phyloP scores from a whole-genome alignment of 192 early-diverging fungal genomes.

The Gaertneriomyces sp. region DNA sequence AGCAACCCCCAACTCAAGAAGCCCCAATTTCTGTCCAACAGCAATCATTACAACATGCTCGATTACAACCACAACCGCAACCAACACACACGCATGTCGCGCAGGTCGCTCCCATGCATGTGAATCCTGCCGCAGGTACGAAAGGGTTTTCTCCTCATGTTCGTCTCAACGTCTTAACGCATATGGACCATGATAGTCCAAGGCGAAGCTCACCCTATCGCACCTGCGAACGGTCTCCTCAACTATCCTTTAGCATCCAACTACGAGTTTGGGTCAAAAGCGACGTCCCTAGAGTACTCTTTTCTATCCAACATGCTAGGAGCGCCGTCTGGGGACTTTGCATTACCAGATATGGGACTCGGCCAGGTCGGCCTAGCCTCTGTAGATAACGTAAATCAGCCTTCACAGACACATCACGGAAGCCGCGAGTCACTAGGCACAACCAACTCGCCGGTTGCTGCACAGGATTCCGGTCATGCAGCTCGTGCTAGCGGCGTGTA shows the following conservation, averaged over 20 bases:
- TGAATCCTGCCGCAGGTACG: too few relatives aligned
- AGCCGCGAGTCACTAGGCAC: constrained; percentile 39
- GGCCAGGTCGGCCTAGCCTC: background rate
- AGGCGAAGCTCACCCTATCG: too few relatives aligned
- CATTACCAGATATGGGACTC: background rate
- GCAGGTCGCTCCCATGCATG: too few relatives aligned
- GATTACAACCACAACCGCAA: too few relatives aligned
- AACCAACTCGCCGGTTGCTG: constrained; percentile 11
- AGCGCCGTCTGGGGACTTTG: constrained; percentile 8
- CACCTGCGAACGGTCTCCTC: background rate
- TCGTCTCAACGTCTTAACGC: too few relatives aligned
- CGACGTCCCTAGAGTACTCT: constrained; percentile 83
- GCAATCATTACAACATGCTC: too few relatives aligned
- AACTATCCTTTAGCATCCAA: constrained; percentile 34
- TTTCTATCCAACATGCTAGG: constrained; percentile 85
- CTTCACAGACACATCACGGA: constrained; percentile 10
- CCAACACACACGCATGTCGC: too few relatives aligned
- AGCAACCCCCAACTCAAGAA: too few relatives aligned
- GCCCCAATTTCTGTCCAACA: too few relatives aligned
- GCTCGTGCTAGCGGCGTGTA: constrained; percentile 67
- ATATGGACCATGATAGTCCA: too few relatives aligned
- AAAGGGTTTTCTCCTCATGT: too few relatives aligned
- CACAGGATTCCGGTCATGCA: background rate
- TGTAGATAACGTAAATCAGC: constrained; percentile 4
- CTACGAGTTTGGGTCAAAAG: constrained; percentile 80